Base-by-base conservation (phyloP, 179 eudicot genomes). In the Spergularia azorica region DNA sequence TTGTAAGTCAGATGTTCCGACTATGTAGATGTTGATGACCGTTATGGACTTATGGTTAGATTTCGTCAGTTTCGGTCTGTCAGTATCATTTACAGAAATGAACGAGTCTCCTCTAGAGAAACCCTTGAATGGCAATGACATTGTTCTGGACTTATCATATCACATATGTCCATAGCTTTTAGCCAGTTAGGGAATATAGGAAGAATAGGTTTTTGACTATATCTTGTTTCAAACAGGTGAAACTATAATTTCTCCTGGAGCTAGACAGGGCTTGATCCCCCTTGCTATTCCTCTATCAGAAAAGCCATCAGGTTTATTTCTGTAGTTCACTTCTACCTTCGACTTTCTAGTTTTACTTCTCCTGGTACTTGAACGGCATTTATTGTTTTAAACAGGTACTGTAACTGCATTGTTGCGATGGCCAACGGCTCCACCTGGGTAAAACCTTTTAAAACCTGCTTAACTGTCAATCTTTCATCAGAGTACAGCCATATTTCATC, bases 371-470 rank as follows among this genome's bases (percentile, higher is more conserved):
- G 58, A 26, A 54, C 39, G 46, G 3, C 43, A 41, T 21, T 43
- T 74, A 64, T 46, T 70, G 11, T 71, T 58, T 61, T 72, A 75
- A 66, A 48, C 79, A 91, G 99, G 96, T 79, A 79, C 82, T 68
- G 79, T 88, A 80, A 90, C 94, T 77, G 98, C 97, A 57, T 76
- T 93, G 82, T 83, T 95, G 80, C 88, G 99, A 64, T 95, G 99
- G 99, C 98, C 99, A 77, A 93, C 99, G 67, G 95, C 97, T 80
- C 98, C 92, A 73, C 70, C 93, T 72, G 92, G 98, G 99, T 95
- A 94, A 72, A 72, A 72, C 59, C 26, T 54, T 71, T 69, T 41
- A 67, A 76, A n/a, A 21, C 56, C 70, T 76, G 67, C 62, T 13
- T 60, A 70, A 55, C 58, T 48, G 62, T 18, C 62, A 21, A 71